Evolutionary conservation across 768 basidiomycete species (phyloP).

Genomic region (Bullera alba): DNA sequence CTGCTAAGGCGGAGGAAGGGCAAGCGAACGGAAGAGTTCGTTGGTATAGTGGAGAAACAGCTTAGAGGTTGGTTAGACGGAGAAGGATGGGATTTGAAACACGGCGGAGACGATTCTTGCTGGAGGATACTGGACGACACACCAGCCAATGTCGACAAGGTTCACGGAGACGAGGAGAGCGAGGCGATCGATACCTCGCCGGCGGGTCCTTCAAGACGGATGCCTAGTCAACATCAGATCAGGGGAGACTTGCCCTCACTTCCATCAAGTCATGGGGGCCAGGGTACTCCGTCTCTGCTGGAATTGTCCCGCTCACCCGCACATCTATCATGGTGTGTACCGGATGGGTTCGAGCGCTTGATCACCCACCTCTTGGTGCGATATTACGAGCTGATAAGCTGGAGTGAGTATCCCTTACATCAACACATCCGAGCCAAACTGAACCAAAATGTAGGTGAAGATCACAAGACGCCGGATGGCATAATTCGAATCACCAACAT

Average conservation of each 20-base stretch:
- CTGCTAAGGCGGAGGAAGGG: constrained; percentile 31
- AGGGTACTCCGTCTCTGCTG: constrained; percentile 24
- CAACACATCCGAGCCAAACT: not conserved
- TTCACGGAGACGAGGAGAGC: not conserved
- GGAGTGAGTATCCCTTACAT: constrained; percentile 29
- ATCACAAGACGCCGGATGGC: constrained; percentile 11
- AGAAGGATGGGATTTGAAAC: not conserved
- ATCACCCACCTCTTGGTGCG: constrained; percentile 39
- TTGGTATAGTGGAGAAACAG: constrained; percentile 23
- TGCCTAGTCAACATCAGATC: constrained; percentile 24
- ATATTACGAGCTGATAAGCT: constrained; percentile 42
- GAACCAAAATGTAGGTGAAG: constrained; percentile 29
- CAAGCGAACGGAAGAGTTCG: constrained; percentile 32
- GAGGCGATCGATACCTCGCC: not conserved
- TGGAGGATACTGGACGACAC: constrained; percentile 18
- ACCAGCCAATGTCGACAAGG: constrained; percentile 4
- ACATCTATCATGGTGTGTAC: constrained; percentile 39
- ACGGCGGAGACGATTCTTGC: not conserved
- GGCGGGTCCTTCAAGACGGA: constrained; percentile 1
- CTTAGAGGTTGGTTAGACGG: constrained; percentile 38
- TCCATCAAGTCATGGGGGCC: constrained; percentile 1
- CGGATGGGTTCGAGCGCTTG: constrained; percentile 40
- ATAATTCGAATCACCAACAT: constrained; percentile 41
- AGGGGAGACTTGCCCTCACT: constrained; percentile 8
- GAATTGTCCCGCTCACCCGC: constrained; percentile 38